Conservation (phyloP, 345 rosid species). For the Lenwebbia sp. region DNA sequence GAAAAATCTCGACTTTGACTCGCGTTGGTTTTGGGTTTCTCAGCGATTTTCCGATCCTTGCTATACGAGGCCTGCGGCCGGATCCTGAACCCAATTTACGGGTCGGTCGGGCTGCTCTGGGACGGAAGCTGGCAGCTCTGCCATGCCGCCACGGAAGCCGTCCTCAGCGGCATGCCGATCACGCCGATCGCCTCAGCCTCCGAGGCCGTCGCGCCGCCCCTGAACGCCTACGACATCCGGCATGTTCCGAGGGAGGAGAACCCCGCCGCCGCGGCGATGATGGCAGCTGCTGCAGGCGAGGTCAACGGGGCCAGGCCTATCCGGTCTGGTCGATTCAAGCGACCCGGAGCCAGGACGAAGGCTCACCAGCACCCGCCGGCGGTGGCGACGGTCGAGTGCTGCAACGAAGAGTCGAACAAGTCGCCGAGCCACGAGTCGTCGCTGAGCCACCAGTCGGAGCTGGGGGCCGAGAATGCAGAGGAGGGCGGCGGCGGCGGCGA, state of each 20-base stretch:
- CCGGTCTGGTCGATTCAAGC: constrained; percentile 31
- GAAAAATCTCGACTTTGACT: background rate
- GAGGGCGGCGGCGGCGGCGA: constrained; percentile 30
- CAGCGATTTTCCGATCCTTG: constrained; percentile 87
- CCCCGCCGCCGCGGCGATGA: constrained; percentile 19
- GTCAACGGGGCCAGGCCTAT: constrained; percentile 8
- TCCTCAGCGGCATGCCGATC: constrained; percentile 63
- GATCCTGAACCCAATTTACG: constrained; percentile 89
- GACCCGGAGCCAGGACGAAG: constrained; percentile 20
- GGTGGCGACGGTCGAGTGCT: background rate
- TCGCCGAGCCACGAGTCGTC: constrained; percentile 76
- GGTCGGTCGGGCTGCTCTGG: constrained; percentile 84
- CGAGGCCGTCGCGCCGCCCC: constrained; percentile 57
- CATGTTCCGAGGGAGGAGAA: constrained; percentile 65
- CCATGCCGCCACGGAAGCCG: constrained; percentile 82
- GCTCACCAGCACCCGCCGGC: background rate
- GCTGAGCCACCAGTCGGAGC: constrained; percentile 72
- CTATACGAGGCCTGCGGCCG: constrained; percentile 93
- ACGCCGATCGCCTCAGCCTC: constrained; percentile 36
- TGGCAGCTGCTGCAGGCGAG: background rate
- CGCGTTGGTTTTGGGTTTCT: background rate
- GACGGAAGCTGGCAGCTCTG: constrained; percentile 90
- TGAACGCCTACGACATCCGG: constrained; percentile 63
- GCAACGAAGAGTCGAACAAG: constrained; percentile 21
- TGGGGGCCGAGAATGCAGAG: constrained; percentile 14